A percentile compares a stretch with the other conserved stretches of the same genome.
Evolutionary conservation across 768 basidiomycete genomes (phyloP).

Genomic region (Suillus luteus): DNA sequence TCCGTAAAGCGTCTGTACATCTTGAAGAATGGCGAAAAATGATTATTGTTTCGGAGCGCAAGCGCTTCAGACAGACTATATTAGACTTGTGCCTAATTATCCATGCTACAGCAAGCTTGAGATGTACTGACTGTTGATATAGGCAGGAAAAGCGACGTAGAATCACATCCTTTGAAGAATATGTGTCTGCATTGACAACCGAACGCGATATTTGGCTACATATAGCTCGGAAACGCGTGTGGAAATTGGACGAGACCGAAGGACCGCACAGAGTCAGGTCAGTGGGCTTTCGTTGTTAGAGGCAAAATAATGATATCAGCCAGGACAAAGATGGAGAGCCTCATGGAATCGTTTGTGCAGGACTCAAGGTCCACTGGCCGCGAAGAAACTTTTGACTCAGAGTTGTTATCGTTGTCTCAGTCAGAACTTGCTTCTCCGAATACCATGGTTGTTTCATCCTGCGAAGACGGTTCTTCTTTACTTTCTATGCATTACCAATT

Average conservation of each 20-base stretch:
- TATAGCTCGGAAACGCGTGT: conserved; percentile 47
- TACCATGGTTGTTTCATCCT: background rate
- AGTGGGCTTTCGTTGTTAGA: conserved; percentile 17
- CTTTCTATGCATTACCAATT: background rate
- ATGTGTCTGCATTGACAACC: conserved; percentile 60
- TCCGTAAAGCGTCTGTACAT: conserved; percentile 61
- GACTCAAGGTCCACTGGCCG: background rate
- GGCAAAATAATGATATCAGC: background rate
- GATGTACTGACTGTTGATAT: conserved; percentile 10
- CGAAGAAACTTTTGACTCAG: background rate
- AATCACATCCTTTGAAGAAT: conserved; percentile 58
- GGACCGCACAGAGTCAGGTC: conserved; percentile 87
- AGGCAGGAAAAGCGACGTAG: conserved; percentile 82
- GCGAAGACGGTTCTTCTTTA: background rate
- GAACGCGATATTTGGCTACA: conserved; percentile 87
- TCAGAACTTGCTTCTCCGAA: conserved; percentile 3
- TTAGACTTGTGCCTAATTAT: conserved; percentile 60
- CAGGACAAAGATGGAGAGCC: conserved; percentile 79
- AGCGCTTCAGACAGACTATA: conserved; percentile 67
- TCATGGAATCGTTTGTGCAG: conserved; percentile 39
- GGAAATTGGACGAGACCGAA: conserved; percentile 91
- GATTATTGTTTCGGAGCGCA: conserved; percentile 67
- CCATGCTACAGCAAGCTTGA: background rate
- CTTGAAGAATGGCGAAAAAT: conserved; percentile 76
- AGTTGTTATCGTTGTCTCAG: background rate